Percentiles rank a stretch among this genome's conserved stretches.
Conservation (phyloP, 78 protist species). For the Pigoraptor vietnamica region DNA sequence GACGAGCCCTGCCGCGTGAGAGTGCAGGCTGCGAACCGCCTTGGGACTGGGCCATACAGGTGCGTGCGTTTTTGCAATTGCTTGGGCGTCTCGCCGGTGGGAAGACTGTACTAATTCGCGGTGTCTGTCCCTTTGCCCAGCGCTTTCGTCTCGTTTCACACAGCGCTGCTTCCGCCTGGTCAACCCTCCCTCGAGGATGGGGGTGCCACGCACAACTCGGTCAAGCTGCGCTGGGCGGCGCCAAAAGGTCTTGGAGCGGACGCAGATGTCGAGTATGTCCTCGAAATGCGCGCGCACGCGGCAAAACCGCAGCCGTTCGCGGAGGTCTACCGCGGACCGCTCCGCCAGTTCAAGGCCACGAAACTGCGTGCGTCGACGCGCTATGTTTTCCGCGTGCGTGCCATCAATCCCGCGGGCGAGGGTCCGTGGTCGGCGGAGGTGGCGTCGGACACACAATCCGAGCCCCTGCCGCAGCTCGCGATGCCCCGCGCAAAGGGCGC, state of each 20-base stretch:
- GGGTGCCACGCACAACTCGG: background rate
- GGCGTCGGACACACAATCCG: background rate
- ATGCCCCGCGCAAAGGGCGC: background rate
- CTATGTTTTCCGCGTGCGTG: background rate
- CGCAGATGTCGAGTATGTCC: background rate
- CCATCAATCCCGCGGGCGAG: background rate
- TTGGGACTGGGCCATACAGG: background rate
- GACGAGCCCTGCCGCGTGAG: background rate
- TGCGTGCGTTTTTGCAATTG: background rate
- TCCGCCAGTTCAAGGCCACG: background rate
- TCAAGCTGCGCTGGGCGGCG: background rate
- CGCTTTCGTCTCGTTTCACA: background rate
- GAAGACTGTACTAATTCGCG: background rate
- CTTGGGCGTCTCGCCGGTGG: background rate
- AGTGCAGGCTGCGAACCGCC: background rate
- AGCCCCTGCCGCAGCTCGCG: background rate
- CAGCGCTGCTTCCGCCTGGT: background rate
- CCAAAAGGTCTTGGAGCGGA: background rate
- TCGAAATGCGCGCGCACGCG: background rate
- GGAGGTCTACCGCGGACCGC: background rate
- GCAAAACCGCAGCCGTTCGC: background rate
- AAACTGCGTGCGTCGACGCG: background rate
- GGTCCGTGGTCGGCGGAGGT: background rate
- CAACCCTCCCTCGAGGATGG: background rate
- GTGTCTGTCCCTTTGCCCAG: background rate